phyloP scores from a whole-genome alignment of 768 basidiomycete genomes.

The Daedaleopsis nitida region DNA sequence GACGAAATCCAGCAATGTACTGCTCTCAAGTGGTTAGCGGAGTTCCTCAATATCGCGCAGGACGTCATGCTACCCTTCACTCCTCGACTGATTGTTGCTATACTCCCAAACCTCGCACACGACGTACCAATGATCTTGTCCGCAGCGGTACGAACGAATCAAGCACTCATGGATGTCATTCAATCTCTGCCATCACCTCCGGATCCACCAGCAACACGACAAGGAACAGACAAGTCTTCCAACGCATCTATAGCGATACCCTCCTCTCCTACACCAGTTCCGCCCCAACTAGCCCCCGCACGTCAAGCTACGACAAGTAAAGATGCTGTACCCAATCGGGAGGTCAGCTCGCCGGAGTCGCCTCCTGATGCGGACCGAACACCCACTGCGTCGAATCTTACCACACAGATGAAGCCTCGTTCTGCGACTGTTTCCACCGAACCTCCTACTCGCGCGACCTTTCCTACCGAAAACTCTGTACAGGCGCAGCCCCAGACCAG shows the following conservation, averaged over 20 bases:
- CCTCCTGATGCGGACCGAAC: slow-evolving; percentile 31
- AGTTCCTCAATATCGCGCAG: slow-evolving; percentile 84
- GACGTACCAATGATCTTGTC: slow-evolving; percentile 87
- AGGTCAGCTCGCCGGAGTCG: slow-evolving; percentile 51
- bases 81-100: slow-evolving; percentile 88
- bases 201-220: slow-evolving; percentile 41
- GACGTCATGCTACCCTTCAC: slow-evolving; percentile 95
- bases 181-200: slow-evolving; percentile 79
- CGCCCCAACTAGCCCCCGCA: slow-evolving; percentile 43
- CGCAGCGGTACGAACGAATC: slow-evolving; percentile 85
- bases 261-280: slow-evolving; percentile 56
- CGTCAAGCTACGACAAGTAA: slow-evolving; percentile 48
- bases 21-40: slow-evolving; percentile 90
- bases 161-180: slow-evolving; percentile 80
- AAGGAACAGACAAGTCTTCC: slow-evolving; percentile 33
- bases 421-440: slow-evolving; percentile 12
- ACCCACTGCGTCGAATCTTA: slow-evolving; percentile 12
- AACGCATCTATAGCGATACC: slow-evolving; percentile 33
- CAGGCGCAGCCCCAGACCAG: slow-evolving; percentile 22
- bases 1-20: slow-evolving; percentile 95
- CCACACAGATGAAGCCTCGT: slow-evolving; percentile 9
- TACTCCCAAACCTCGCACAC: slow-evolving; percentile 93
- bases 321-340: slow-evolving; percentile 41
- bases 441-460: neutral
- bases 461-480: slow-evolving; percentile 4